These are phyloP conservation scores for Globisporangium cylindrosporum DNA, from an alignment of 352 stramenopile species.

Conservation along the genomic window DNA sequence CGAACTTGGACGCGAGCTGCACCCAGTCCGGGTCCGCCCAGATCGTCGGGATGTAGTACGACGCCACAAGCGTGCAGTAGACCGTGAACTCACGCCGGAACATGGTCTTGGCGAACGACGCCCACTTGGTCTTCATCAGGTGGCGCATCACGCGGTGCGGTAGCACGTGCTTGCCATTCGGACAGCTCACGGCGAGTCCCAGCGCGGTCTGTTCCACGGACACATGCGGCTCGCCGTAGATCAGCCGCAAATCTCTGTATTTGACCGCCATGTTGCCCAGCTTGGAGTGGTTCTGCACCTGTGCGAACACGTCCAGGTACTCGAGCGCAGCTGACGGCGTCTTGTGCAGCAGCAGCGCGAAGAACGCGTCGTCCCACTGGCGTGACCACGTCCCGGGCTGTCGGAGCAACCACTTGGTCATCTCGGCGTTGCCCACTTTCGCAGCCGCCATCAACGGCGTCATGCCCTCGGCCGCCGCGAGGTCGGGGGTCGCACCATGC, in stretches of 20 bases:
- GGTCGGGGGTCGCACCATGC: conserved; percentile 37
- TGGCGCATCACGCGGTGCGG: conserved; percentile 57
- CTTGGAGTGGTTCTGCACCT: conserved; percentile 43
- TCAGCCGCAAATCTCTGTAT: conserved; percentile 38
- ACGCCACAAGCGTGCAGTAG: conserved; percentile 44
- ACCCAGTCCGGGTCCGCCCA: conserved; percentile 56
- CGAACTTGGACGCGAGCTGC: conserved; percentile 28
- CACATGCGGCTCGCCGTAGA: conserved; percentile 53
- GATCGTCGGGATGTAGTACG: conserved; percentile 59
- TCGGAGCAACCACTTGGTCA: conserved; percentile 43
- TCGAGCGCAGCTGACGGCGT: conserved; percentile 30
- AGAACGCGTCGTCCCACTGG: conserved; percentile 47
- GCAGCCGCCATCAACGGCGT: conserved; percentile 49
- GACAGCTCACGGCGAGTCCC: conserved; percentile 36
- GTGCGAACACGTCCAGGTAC: conserved; percentile 57
- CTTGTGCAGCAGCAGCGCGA: conserved; percentile 52
- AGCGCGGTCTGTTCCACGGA: conserved; percentile 47
- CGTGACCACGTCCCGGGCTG: conserved; percentile 37
- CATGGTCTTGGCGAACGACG: conserved; percentile 47
- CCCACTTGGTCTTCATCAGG: conserved; percentile 55
- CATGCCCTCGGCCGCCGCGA: conserved; percentile 24
- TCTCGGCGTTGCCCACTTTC: conserved; percentile 55
- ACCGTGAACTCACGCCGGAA: conserved; percentile 50
- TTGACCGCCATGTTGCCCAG: conserved; percentile 45
- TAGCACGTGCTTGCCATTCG: conserved; percentile 40